Conservation (phyloP, 345 rosid genomes). For the Brassica napus region DNA sequence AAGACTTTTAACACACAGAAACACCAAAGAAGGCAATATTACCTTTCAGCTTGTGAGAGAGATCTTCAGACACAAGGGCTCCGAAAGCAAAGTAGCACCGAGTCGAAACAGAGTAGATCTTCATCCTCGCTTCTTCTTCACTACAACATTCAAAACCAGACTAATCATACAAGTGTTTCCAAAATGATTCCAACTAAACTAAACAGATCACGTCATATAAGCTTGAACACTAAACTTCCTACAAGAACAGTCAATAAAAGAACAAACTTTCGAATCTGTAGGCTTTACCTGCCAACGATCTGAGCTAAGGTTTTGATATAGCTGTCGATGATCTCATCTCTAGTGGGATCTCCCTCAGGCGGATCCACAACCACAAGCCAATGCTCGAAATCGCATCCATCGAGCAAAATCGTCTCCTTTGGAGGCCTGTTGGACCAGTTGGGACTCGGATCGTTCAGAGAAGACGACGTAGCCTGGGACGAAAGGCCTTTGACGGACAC, state of each 20-base stretch:
- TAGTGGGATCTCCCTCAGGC: conserved; percentile 64
- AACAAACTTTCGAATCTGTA: neutral
- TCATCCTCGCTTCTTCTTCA: conserved; percentile 89
- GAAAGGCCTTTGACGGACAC: conserved; percentile 46
- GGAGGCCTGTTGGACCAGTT: conserved; percentile 96
- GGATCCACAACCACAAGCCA: conserved; percentile 88
- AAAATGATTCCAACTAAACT: neutral
- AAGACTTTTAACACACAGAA: too few relatives aligned
- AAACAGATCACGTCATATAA: conserved; percentile 3
- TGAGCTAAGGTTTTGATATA: conserved; percentile 74
- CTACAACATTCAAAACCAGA: conserved; percentile 38
- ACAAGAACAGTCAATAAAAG: neutral
- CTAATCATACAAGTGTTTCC: neutral
- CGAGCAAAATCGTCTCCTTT: conserved; percentile 85
- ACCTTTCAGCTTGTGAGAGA: conserved; percentile 80
- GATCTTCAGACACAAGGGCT: conserved; percentile 74
- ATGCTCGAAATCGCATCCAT: conserved; percentile 92
- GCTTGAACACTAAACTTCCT: neutral
- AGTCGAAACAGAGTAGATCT: conserved; percentile 81
- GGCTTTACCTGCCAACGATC: conserved; percentile 70
- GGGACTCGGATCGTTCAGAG: conserved; percentile 71
- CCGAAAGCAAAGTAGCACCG: conserved; percentile 85
- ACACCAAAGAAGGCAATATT: neutral
- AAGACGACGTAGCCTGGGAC: conserved; percentile 54
- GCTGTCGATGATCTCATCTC: conserved; percentile 81